Base-by-base conservation (phyloP, 1,284 basidiomycete species). In the Austroboletus novae-zelandiae region DNA sequence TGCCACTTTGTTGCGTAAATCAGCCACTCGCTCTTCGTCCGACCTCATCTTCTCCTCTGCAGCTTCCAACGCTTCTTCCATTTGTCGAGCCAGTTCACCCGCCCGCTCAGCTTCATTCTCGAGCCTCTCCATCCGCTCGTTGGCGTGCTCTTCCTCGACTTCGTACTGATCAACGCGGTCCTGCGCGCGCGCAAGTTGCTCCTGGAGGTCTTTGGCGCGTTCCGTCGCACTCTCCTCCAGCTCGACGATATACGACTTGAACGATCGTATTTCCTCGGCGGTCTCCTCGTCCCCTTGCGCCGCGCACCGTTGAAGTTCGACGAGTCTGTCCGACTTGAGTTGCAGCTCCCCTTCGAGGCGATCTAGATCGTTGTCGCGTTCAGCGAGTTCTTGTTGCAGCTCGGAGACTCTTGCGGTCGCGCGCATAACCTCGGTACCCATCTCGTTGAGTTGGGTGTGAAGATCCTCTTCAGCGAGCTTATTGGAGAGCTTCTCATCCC, bases 1-100 rank as follows among this genome's bases (percentile, higher is more conserved):
- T 9, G 72, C 59, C 36, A 89, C 53, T 57, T 77, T 82, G 41
- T 71, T 70, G 49, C 76, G 77, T 45, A 89, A 70, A 0, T 78
- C 68, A 15, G 73, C 68, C 40, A 86, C 55, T 45, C 73, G 73
- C 17, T 81, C 77, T 43, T 81, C 80, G 57, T 89, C 86, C 1
- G 74, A 71, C 20, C 66, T 64, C 74, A 84, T 86, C 69, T 82
- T 83, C 61, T 74, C 71, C 62, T 89, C 84, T 0, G 81, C 81
- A 9, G 81, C 85, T 46, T 85, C 79, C 45, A 91, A 66, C 0
- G 88, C 89, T 6, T 84, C 78, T 56, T 90, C 84, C 74, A 89
- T 74, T 62, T 90, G 83, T 37, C 74, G 68, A 15, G 74, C 78
- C 5, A 83, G 71, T 55, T 84, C 80, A 8, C 72, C 67, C 2